Conservation (phyloP, 768 basidiomycete genomes). For the Lentinula sp. region DNA sequence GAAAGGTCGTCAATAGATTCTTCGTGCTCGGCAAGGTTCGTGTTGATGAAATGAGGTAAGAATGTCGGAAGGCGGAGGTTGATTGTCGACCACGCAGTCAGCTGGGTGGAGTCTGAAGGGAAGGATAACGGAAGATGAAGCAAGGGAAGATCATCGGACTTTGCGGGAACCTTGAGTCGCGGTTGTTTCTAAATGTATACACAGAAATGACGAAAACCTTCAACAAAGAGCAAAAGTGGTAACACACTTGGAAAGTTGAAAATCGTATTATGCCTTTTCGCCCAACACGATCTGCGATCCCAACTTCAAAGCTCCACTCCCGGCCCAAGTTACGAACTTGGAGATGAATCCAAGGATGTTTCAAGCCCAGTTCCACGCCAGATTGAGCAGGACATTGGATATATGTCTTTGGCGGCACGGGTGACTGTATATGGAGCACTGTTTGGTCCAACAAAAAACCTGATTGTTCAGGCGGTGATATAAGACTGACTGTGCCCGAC, state of each 20-base stretch:
- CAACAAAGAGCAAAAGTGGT: constrained; percentile 12
- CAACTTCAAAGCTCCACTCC: constrained; percentile 74
- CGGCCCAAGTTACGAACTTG: constrained; percentile 65
- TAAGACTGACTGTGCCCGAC: constrained; percentile 35
- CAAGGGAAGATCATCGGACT: constrained; percentile 37
- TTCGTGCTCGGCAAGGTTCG: constrained; percentile 13
- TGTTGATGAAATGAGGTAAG: constrained; percentile 49
- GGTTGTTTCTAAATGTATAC: constrained; percentile 44
- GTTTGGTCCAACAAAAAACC: constrained; percentile 47
- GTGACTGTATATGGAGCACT: constrained; percentile 77
- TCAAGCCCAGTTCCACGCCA: constrained; percentile 43
- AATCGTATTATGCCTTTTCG: constrained; percentile 56
- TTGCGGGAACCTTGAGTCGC: constrained; percentile 32
- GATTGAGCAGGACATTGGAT: constrained; percentile 51
- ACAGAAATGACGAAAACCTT: background rate
- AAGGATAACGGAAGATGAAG: constrained; percentile 70
- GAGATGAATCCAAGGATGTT: constrained; percentile 69
- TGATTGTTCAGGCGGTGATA: constrained; percentile 28
- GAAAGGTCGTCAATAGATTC: constrained; percentile 10
- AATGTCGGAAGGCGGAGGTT: constrained; percentile 53
- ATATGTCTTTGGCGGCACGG: constrained; percentile 61
- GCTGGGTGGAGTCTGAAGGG: constrained; percentile 44
- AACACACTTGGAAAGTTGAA: constrained; percentile 74
- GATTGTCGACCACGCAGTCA: constrained; percentile 70
- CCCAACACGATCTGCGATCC: constrained; percentile 58